Percentiles rank a stretch among this genome's conserved stretches.
These are phyloP conservation scores for Fragilaria crotonensis DNA, from an alignment of 108 stramenopile species.

Conservation along the genomic window DNA sequence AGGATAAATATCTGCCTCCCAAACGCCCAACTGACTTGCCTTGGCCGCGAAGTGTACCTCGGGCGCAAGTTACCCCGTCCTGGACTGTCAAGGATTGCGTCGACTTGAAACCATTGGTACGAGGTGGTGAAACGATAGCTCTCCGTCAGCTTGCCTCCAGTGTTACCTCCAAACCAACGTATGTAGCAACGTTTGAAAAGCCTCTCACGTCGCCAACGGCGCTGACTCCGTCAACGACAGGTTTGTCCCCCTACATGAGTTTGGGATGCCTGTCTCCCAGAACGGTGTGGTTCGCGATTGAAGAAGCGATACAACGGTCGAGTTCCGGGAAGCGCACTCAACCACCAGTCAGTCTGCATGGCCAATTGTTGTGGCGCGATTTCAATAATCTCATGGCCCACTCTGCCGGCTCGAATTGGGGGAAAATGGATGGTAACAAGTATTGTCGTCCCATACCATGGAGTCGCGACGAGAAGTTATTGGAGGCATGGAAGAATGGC, in stretches of 20 bases:
- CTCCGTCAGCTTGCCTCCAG: conserved; percentile 17
- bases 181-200: conserved; percentile 91
- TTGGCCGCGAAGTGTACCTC: conserved; percentile 42
- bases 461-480: conserved; percentile 60
- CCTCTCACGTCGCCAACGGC: conserved; percentile 89
- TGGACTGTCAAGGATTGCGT: conserved; percentile 51
- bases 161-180: conserved; percentile 36
- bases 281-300: conserved; percentile 49
- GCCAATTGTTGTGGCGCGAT: conserved; percentile 94
- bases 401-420: conserved; percentile 50
- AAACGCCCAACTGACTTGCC: conserved; percentile 39
- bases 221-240: conserved; percentile 73
- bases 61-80: conserved; percentile 35
- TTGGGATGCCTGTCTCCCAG: conserved; percentile 63
- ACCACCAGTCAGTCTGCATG: conserved; percentile 92
- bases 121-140: conserved; percentile 53
- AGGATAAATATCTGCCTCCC: conserved; percentile 33
- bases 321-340: conserved; percentile 43
- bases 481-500: conserved; percentile 85
- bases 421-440: conserved; percentile 74
- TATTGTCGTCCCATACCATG: conserved; percentile 77
- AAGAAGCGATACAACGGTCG: conserved; percentile 30
- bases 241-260: conserved; percentile 65
- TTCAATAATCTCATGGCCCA: conserved; percentile 86
- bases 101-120: conserved; percentile 29